phyloP scores from a whole-genome alignment of 2,329 filamentous ascomycete genomes.

The Fusarium coicis region DNA sequence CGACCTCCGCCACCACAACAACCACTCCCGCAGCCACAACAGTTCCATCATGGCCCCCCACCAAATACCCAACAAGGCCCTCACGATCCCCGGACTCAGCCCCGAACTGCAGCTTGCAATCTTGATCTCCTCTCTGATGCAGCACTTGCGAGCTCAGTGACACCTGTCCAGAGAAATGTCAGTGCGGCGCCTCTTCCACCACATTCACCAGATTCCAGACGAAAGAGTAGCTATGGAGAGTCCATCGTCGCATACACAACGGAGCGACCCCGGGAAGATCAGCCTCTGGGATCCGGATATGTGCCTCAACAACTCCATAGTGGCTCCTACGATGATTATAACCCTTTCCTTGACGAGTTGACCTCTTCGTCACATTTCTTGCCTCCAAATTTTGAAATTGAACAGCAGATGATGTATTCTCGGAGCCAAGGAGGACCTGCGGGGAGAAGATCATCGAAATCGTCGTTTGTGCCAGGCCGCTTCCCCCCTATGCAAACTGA shows the following conservation, averaged over 20 bases:
- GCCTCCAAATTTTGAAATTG: conserved; percentile 64
- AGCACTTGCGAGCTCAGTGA: conserved; percentile 67
- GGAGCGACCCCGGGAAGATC: conserved; percentile 61
- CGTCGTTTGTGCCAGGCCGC: conserved; percentile 63
- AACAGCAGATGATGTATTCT: conserved; percentile 65
- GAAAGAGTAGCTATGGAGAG: conserved; percentile 61
- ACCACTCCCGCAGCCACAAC: conserved; percentile 40
- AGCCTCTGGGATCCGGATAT: conserved; percentile 54
- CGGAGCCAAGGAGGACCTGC: conserved; percentile 53
- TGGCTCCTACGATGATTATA: conserved; percentile 65
- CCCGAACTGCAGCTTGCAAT: conserved; percentile 63
- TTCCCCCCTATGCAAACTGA: conserved; percentile 66
- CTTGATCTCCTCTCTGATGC: conserved; percentile 69
- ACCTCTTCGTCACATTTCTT: conserved; percentile 65
- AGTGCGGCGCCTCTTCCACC: conserved; percentile 57
- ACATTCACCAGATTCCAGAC: conserved; percentile 52
- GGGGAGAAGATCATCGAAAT: conserved; percentile 57
- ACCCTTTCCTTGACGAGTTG: conserved; percentile 69
- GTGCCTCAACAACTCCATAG: conserved; percentile 44
- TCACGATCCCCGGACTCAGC: conserved; percentile 59
- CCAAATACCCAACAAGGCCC: conserved; percentile 52
- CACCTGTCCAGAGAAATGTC: conserved; percentile 63
- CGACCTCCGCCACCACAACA: conserved; percentile 45
- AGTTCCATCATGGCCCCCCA: conserved; percentile 55
- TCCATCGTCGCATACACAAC: conserved; percentile 55